Evolutionary conservation across 176 grass and related monocot genomes (phyloP), one percentile per base, ranked within the genome.

Genomic region (Lolium rigidum): DNA sequence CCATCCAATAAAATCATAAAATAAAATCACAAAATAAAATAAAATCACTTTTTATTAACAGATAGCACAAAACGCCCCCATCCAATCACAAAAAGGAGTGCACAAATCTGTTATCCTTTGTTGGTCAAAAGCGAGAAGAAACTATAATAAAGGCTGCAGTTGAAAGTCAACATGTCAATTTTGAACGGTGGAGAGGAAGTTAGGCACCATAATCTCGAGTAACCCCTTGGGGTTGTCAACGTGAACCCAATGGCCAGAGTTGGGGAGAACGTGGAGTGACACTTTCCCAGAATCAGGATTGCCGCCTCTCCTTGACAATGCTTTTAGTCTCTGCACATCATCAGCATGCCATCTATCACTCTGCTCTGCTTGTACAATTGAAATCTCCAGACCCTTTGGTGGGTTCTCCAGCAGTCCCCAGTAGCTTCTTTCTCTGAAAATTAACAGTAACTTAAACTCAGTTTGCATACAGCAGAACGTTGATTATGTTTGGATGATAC

Each of bases 181-280:
- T 87, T 78, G 47, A 76, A 35, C 73, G 28, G 31, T 14, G 39
- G 82, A 87, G 50, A 89, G 65, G 69, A 99, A 99, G 81, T 91
- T 91, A 12, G 94, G 88, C 15, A 48, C 87, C 87, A 96, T 91
- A 47, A 99, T 96, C 55, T 97, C 92, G 16, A 96, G 92, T 28
- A 99, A 86, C 44, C 94, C 94, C 81, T 93, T 97, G 38, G 92
- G 94, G 67, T 99, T 99, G 86, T 99, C 97, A 56, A 96, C 92
- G 24, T 99, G 97, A 82, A 97, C 94, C 97, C 97, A 99, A 51
- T 99, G 97, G 63, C 97, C 89, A 18, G 97, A 95, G 62, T 90
- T 96, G 62, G 92, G 94, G 25, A 99, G 90, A 74, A 94, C 39
- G 54, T 99, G 89, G 66, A 88, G 72, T 48, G 86, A 94, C 79